Evolutionary conservation across 805 yeast species (phyloP).

Genomic region (Debaryomyces hansenii): DNA sequence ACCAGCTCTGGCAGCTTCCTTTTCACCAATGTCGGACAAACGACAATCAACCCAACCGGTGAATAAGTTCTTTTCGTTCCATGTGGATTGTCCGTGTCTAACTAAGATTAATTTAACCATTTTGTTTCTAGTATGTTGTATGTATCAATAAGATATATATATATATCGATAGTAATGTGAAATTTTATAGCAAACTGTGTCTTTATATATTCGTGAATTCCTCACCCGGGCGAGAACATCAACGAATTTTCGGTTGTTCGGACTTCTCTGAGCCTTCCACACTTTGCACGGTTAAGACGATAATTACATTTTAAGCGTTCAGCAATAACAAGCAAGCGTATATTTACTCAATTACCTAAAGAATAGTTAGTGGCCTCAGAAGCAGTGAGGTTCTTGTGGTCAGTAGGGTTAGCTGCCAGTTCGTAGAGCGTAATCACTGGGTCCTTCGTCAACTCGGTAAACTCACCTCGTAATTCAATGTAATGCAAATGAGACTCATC

Average conservation of each 20-base stretch:
- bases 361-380: conserved; percentile 10
- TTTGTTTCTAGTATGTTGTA: conserved; percentile 3
- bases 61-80: conserved; percentile 97
- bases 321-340: too few species aligned
- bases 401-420: conserved; percentile 89
- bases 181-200: not conserved
- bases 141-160: not conserved
- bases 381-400: conserved; percentile 52
- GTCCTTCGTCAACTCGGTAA: conserved; percentile 53
- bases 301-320: too few species aligned
- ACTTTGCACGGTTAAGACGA: not conserved
- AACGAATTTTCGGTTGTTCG: conserved; percentile 9
- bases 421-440: conserved; percentile 83
- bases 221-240: conserved; percentile 1
- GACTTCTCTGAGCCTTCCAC: conserved; percentile 9
- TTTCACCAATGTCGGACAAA: conserved; percentile 78
- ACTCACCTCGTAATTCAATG: conserved; percentile 79
- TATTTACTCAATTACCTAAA: conserved; percentile 5
- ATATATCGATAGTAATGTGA: not conserved
- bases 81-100: conserved; percentile 99
- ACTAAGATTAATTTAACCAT: conserved; percentile 78
- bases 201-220: conserved; percentile 1
- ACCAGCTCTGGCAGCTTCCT: conserved; percentile 94
- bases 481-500: conserved; percentile 60
- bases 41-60: conserved; percentile 98